Conservation (phyloP, 2,329 filamentous ascomycete genomes). For the Fusarium fracticaudum region DNA sequence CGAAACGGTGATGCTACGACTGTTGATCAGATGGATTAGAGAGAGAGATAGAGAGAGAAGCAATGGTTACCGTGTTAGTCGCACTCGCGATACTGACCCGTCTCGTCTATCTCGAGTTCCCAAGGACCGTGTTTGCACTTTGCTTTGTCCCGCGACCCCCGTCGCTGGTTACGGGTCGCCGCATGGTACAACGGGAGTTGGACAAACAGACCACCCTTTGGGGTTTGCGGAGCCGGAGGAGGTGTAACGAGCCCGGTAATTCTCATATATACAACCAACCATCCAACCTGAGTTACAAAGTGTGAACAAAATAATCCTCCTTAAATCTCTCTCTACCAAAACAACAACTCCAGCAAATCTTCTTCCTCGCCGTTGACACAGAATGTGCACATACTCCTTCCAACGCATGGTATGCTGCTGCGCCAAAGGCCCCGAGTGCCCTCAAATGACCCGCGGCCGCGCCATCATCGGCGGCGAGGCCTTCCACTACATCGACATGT, state of each 20-base stretch:
- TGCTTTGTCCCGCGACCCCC: constrained; percentile 29
- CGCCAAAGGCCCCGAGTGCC: constrained; percentile 42
- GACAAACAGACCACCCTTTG: constrained; percentile 30
- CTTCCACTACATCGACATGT: constrained; percentile 41
- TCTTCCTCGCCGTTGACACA: too few species aligned
- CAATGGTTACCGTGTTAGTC: constrained; percentile 8
- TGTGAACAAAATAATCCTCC: background rate
- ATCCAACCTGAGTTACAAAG: background rate
- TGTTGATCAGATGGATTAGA: constrained; percentile 49
- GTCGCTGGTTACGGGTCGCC: constrained; percentile 31
- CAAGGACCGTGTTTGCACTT: constrained; percentile 31
- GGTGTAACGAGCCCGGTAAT: constrained; percentile 29
- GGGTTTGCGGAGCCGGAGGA: constrained; percentile 30
- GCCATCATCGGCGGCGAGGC: constrained; percentile 36
- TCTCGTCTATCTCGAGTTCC: constrained; percentile 35
- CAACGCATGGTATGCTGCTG: constrained; percentile 42
- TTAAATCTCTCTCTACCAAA: background rate
- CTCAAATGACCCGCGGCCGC: constrained; percentile 36
- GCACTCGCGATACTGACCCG: constrained; percentile 33
- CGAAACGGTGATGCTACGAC: constrained; percentile 40
- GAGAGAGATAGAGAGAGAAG: too few species aligned
- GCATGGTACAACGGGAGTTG: constrained; percentile 29
- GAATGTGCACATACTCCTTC: constrained; percentile 44
- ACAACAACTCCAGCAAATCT: too few species aligned
- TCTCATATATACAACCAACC: constrained; percentile 12